Conservation (phyloP, 2,329 filamentous ascomycete genomes). For the Plectosphaerella plurivora region DNA sequence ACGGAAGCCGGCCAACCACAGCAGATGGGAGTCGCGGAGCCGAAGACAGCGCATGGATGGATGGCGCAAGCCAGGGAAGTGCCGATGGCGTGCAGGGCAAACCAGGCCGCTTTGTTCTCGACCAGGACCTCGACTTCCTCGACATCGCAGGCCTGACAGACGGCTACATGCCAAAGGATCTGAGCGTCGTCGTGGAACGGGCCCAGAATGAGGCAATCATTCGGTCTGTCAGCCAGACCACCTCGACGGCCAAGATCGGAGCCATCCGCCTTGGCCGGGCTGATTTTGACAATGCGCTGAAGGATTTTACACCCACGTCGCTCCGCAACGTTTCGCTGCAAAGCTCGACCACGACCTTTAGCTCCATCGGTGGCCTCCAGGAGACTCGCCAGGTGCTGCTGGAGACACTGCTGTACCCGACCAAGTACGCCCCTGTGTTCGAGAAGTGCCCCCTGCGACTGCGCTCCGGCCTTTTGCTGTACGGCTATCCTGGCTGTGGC, state of each 20-base stretch:
- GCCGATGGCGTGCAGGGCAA: not conserved
- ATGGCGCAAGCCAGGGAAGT: slow-evolving; percentile 44
- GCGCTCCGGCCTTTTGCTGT: slow-evolving; percentile 86
- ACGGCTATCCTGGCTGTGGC: slow-evolving; percentile 93
- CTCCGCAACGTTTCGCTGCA: slow-evolving; percentile 92
- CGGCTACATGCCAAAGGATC: slow-evolving; percentile 95
- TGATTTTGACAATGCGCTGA: slow-evolving; percentile 81
- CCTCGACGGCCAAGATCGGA: slow-evolving; percentile 27
- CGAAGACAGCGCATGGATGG: slow-evolving; percentile 68
- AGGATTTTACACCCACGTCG: slow-evolving; percentile 92
- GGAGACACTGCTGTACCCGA: slow-evolving; percentile 94
- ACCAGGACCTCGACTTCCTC: slow-evolving; percentile 78
- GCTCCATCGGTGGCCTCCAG: slow-evolving; percentile 82
- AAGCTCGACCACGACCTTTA: slow-evolving; percentile 87
- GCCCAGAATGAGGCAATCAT: slow-evolving; percentile 92
- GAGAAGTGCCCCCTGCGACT: slow-evolving; percentile 92
- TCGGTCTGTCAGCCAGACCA: slow-evolving; percentile 61
- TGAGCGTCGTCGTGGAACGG: slow-evolving; percentile 78
- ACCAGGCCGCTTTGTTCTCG: slow-evolving; percentile 62
- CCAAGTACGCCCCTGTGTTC: slow-evolving; percentile 96
- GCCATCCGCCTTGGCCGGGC: slow-evolving; percentile 61
- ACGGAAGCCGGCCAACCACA: slow-evolving; percentile 53
- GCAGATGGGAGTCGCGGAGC: slow-evolving; percentile 45
- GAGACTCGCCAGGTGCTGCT: slow-evolving; percentile 87
- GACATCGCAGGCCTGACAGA: slow-evolving; percentile 93